These are phyloP conservation scores for Candida alai DNA, from an alignment of 805 yeast species.

Conservation along the genomic window DNA sequence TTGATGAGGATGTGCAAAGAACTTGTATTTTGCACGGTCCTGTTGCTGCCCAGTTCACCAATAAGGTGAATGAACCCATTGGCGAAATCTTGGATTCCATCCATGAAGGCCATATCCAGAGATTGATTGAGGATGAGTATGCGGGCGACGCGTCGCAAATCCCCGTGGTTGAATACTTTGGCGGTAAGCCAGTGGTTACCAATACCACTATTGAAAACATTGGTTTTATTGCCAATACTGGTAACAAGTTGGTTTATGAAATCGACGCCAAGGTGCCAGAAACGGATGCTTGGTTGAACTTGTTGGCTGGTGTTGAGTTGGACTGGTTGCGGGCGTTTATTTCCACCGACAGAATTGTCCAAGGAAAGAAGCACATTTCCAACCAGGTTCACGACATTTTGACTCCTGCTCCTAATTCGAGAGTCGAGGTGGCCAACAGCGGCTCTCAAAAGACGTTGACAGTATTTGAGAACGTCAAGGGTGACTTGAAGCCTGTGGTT, in stretches of 20 bases:
- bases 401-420: conserved; percentile 61
- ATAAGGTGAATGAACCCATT: conserved; percentile 86
- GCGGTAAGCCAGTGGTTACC: conserved; percentile 49
- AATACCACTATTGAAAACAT: conserved; percentile 18
- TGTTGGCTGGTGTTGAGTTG: conserved; percentile 72
- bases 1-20: conserved; percentile 93
- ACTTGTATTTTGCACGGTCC: conserved; percentile 99
- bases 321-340: conserved; percentile 93
- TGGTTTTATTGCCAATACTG: conserved; percentile 12
- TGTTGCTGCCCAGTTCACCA: conserved; percentile 92
- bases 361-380: conserved; percentile 71
- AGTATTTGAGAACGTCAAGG: conserved; percentile 69
- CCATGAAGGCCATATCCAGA: conserved; percentile 84
- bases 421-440: conserved; percentile 56
- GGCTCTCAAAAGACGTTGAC: conserved; percentile 52
- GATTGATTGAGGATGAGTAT: conserved; percentile 66
- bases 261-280: conserved; percentile 32
- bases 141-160: conserved; percentile 64
- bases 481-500: conserved; percentile 64
- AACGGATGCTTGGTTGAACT: conserved; percentile 60
- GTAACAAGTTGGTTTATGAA: conserved; percentile 31
- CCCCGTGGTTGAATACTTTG: conserved; percentile 88
- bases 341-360: conserved; percentile 74
- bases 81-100: conserved; percentile 83
- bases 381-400: conserved; percentile 81